Base-by-base conservation (phyloP, 169 alveolate genomes). In the Plasmodium sp. region DNA sequence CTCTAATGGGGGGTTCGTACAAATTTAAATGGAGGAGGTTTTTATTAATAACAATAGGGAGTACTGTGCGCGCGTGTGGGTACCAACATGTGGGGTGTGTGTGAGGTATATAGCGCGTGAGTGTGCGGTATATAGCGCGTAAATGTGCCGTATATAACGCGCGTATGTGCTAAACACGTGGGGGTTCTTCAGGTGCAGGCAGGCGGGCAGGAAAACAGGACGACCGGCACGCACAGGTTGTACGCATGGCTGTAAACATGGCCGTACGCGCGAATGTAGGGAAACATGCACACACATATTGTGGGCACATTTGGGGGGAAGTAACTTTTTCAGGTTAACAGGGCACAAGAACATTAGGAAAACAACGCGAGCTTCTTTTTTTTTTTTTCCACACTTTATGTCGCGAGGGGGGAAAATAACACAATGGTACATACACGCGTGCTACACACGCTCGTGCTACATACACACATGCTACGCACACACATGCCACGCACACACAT, bases 1-100 rank as follows among this genome's bases (percentile, higher is more conserved):
- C 72, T 81, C 74, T 81, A 43, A 34, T 75, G 45, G 36, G 34
- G 90, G 18, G 18, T 84, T 84, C 51, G 73, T 84, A 84, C 93
- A 84, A 84, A 84, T 84, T 84, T 71, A 84, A 71, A 80, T 80
- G 10, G 56, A 27, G 22, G 31, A 31, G 45, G 4, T 5, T 16
- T 16, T 75, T 34, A 75, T 34, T 75, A 75, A 75, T 75, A 75
- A 75, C 83, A 41, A 41, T 34, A 18, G 62, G 16, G 31, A 31
- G 34, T 36, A 41, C 36, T 2, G 39, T 67, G 39, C 39, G 77
- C 77, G n/a, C 33, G 39, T 27, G 77, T 0, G 77, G 39, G 45
- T 74, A 74, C 33, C 34, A 74, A 18, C 82, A 74, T 74, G 41
- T 74, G 7, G 58, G n/a, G 12, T 2, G 54, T 7, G 41, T 74